Percentiles rank a stretch among this genome's conserved stretches.
Conservation (phyloP, 1,284 basidiomycete species). For the Leccinum ponderosum region DNA sequence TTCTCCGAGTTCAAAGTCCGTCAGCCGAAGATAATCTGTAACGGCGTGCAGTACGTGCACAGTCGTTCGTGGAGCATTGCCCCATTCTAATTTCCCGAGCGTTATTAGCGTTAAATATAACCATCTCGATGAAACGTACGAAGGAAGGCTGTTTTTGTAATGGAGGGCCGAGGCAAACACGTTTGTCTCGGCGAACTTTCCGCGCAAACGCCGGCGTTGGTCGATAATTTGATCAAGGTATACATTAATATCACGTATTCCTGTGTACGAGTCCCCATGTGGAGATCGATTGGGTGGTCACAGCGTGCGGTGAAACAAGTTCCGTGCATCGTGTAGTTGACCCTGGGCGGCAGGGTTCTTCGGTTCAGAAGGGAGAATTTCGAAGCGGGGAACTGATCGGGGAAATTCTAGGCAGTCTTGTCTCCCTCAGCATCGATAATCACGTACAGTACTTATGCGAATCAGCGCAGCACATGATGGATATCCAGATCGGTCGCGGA, state of each 20-base stretch:
- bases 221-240: neutral
- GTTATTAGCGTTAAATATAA: neutral
- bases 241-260: neutral
- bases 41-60: neutral
- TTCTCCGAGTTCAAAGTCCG: neutral
- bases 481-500: neutral
- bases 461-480: neutral
- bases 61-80: neutral
- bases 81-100: neutral
- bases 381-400: neutral
- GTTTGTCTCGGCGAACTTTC: neutral
- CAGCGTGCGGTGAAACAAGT: neutral
- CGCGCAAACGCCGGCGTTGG: neutral
- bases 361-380: neutral
- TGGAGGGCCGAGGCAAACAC: neutral
- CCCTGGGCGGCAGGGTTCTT: neutral
- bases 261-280: neutral
- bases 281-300: neutral
- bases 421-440: constrained; percentile 2
- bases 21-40: neutral
- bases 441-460: neutral
- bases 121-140: neutral
- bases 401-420: neutral
- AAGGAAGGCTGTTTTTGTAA: neutral
- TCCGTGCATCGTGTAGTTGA: neutral